Evolutionary conservation across 306 rosid genomes (phyloP).

Genomic region (Castanea crenata): DNA sequence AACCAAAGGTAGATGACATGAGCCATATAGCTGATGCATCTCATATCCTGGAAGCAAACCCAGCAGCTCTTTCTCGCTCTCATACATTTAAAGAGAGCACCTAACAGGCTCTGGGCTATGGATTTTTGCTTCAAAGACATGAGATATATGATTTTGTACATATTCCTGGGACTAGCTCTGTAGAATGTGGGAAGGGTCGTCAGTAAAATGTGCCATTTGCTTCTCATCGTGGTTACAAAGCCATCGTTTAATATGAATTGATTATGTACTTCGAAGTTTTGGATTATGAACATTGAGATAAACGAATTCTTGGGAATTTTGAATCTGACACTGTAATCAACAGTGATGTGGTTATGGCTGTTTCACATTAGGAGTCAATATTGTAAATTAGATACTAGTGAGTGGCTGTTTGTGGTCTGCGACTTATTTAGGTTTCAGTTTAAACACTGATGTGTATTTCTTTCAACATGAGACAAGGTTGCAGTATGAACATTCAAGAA

Average conservation of each 20-base stretch:
- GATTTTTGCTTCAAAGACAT: constrained; percentile 18
- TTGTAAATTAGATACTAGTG: not conserved
- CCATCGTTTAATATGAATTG: not conserved
- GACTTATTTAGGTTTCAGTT: too few species aligned
- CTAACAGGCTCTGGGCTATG: constrained; percentile 22
- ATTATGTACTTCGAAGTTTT: not conserved
- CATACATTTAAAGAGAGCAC: constrained; percentile 34
- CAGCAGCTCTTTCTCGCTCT: constrained; percentile 33
- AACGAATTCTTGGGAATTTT: not conserved
- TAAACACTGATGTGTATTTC: too few species aligned
- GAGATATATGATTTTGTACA: constrained; percentile 24
- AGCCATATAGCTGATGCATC: constrained; percentile 28
- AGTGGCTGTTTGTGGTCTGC: too few species aligned
- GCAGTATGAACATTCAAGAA: too few species aligned
- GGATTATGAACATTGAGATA: not conserved
- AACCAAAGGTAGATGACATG: constrained; percentile 34
- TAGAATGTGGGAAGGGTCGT: too few species aligned
- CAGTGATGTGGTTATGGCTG: not conserved
- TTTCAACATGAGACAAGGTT: too few species aligned
- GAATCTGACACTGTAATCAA: not conserved
- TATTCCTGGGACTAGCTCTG: constrained; percentile 10
- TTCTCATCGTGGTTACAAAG: not conserved
- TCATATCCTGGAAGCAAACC: constrained; percentile 44
- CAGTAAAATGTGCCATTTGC: not conserved
- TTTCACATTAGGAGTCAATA: not conserved